Conservation (phyloP, 208 protist species). For the Novymonas esmeraldas region DNA sequence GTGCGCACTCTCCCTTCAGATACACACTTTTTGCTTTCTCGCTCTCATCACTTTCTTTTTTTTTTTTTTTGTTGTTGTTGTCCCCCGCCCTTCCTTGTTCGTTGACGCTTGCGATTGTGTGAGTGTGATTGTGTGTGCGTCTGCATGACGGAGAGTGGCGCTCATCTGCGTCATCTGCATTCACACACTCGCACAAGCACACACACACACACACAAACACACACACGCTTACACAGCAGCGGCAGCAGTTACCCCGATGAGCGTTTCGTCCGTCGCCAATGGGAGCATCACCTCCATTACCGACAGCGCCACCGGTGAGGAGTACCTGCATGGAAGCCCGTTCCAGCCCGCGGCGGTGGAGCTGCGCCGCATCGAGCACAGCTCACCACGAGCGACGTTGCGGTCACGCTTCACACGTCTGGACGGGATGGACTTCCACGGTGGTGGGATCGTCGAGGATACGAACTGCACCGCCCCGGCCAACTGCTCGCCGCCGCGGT, state of each 20-base stretch:
- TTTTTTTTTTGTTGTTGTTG: background rate
- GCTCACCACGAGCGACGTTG: conserved; percentile 1
- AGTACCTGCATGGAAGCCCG: conserved; percentile 17
- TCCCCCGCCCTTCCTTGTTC: too few species aligned
- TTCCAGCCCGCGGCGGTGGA: conserved; percentile 13
- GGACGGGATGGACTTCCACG: conserved; percentile 26
- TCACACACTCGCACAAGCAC: background rate
- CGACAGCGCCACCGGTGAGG: conserved; percentile 22
- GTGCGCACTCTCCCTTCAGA: background rate
- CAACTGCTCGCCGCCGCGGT: background rate
- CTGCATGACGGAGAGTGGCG: too few species aligned
- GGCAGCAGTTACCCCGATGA: conserved; percentile 5
- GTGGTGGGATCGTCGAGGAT: conserved; percentile 22
- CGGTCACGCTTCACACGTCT: conserved; percentile 20
- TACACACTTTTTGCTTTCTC: background rate
- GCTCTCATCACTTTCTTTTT: background rate
- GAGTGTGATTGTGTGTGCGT: too few species aligned
- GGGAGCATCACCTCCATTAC: conserved; percentile 16
- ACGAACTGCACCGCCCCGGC: conserved; percentile 11
- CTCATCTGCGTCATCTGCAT: background rate
- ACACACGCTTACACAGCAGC: background rate
- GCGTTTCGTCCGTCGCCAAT: conserved; percentile 2
- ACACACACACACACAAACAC: background rate
- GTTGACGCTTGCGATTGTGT: too few species aligned
- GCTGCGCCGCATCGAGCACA: background rate